Percentiles rank a stretch among this genome's conserved stretches.
These are phyloP conservation scores for Cercospora sesami DNA, from an alignment of 2,329 filamentous ascomycete species.

Conservation along the genomic window DNA sequence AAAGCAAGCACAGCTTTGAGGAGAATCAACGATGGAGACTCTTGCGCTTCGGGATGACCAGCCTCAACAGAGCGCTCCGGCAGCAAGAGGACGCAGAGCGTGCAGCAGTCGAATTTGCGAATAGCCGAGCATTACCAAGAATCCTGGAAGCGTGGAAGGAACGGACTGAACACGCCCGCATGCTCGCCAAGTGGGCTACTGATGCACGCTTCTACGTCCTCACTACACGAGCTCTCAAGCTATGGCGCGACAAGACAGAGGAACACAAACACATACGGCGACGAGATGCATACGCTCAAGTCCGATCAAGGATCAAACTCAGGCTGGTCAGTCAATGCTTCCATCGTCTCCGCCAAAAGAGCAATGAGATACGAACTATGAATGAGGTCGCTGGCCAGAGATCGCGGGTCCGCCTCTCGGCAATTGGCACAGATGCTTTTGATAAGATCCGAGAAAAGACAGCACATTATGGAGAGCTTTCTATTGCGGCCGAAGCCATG, in stretches of 20 bases:
- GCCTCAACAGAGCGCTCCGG: slow-evolving; percentile 35
- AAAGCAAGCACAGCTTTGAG: slow-evolving; percentile 28
- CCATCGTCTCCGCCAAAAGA: slow-evolving; percentile 41
- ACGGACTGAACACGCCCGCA: slow-evolving; percentile 45
- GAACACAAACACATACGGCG: slow-evolving; percentile 55
- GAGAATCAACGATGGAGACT: slow-evolving; percentile 33
- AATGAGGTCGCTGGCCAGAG: slow-evolving; percentile 44
- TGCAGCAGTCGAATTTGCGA: slow-evolving; percentile 46
- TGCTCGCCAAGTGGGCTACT: slow-evolving; percentile 55
- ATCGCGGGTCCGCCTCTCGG: slow-evolving; percentile 40
- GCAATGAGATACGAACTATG: slow-evolving; percentile 39
- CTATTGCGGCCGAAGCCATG: slow-evolving; percentile 38
- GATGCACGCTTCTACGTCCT: slow-evolving; percentile 59
- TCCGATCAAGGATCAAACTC: slow-evolving; percentile 56
- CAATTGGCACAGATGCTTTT: slow-evolving; percentile 37
- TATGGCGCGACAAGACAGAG: slow-evolving; percentile 54
- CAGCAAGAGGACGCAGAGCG: slow-evolving; percentile 39
- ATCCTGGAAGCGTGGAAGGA: slow-evolving; percentile 41
- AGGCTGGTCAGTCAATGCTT: slow-evolving; percentile 52
- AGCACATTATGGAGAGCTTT: slow-evolving; percentile 25
- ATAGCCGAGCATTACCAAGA: slow-evolving; percentile 43
- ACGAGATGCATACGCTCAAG: slow-evolving; percentile 56
- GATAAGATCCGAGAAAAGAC: slow-evolving; percentile 41
- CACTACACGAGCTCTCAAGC: slow-evolving; percentile 51
- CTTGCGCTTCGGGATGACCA: slow-evolving; percentile 33